These are phyloP conservation scores for Epichloe baconii DNA, from an alignment of 2,329 filamentous ascomycete genomes.

Conservation along the genomic window DNA sequence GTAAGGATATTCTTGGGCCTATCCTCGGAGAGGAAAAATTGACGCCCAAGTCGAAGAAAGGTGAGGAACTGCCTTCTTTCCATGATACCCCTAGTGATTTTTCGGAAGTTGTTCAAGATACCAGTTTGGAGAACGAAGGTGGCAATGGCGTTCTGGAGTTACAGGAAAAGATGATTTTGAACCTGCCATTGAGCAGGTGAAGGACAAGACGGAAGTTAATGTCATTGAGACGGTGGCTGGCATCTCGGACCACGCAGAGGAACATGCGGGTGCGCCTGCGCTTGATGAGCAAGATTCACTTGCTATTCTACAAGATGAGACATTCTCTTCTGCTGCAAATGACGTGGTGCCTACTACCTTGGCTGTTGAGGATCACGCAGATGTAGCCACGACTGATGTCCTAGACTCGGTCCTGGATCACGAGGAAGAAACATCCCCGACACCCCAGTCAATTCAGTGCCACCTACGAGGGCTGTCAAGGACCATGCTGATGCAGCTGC, in stretches of 20 bases:
- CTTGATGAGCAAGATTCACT: not conserved
- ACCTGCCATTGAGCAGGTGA: not conserved
- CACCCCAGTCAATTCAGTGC: not conserved
- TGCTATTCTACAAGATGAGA: not conserved
- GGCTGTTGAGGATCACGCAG: not conserved
- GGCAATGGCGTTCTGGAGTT: slow-evolving; percentile 3
- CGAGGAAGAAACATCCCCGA: not conserved
- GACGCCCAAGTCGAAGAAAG: slow-evolving; percentile 24
- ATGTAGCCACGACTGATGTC: not conserved
- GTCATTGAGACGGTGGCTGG: not conserved
- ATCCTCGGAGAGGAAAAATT: slow-evolving; percentile 23
- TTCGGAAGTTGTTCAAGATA: slow-evolving; percentile 17
- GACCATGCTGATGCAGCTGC: not conserved
- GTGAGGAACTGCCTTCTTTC: slow-evolving; percentile 28
- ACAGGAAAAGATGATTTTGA: not conserved
- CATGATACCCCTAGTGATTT: slow-evolving; percentile 26
- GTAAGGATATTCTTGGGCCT: slow-evolving; percentile 26
- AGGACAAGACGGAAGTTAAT: not conserved
- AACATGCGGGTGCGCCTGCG: not conserved
- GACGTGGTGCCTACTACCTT: not conserved
- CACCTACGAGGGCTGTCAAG: not conserved
- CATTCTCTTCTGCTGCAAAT: not conserved
- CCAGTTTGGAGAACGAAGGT: slow-evolving; percentile 14
- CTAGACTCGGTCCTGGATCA: not conserved
- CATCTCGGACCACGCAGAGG: not conserved